Base-by-base conservation (phyloP, 768 basidiomycete species). In the Mycena belliarum region DNA sequence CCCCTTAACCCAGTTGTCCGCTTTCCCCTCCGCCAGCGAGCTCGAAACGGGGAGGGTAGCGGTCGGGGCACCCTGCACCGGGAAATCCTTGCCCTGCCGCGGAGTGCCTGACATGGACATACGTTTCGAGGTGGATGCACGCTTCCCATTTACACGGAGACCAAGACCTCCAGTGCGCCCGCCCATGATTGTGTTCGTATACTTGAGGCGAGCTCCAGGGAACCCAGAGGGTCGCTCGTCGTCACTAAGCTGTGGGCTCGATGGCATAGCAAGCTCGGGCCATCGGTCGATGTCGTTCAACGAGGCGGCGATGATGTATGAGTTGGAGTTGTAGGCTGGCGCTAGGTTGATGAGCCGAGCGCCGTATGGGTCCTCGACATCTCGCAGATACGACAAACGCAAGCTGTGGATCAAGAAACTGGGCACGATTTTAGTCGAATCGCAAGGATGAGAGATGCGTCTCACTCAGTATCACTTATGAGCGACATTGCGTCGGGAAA, bases 111-210 rank as follows among this genome's bases (percentile, higher is more conserved):
- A 35, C 24, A 67, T 60, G 14, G 81, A 81, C 41, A 78, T 66
- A 24, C 84, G 78, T 56, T 81, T 82, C 10, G 84, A 82, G 1
- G 77, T 74, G 2, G 83, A 83, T 0, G 68, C 72, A 16, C 86
- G 76, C 63, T 86, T 85, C 1, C 85, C 93, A 25, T 82, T 74
- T 4, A 93, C 87, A 23, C 94, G 79, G 73, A 95, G 80, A 0
- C 95, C 95, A 1, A 89, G 68, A 0, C 81, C 90, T 5, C 91
- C 91, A 0, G 83, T 79, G 24, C 84, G 79, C 5, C 81, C 80
- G 4, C 86, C 92, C 80, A 95, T 87, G 67, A 97, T 96, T 4
- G 95, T 97, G 66, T 89, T 86, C 7, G 92, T 90, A 71, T 95
- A 88, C 67, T 88, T 91, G 62, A 97, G 79, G 15, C 12, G 78